Conservation (phyloP, 2,329 filamentous ascomycete genomes). For the Colletotrichum filicis region DNA sequence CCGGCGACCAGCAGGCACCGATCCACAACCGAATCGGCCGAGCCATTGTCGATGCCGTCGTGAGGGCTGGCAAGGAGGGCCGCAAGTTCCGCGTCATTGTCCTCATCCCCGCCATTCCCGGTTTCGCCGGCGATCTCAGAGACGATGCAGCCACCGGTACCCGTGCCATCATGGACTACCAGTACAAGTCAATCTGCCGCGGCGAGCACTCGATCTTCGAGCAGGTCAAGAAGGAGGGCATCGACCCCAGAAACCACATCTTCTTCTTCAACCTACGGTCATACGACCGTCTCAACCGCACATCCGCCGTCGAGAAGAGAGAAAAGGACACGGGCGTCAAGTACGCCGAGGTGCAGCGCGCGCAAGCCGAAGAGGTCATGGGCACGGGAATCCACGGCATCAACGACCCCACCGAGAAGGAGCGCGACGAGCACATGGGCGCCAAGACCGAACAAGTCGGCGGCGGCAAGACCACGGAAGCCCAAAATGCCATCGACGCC, state of each 20-base stretch:
- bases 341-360: constrained; percentile 88
- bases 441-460: constrained; percentile 45
- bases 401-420: constrained; percentile 53
- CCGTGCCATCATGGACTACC: constrained; percentile 97
- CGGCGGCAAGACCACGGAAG: constrained; percentile 40
- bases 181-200: constrained; percentile 94
- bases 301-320: constrained; percentile 75
- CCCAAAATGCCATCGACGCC: constrained; percentile 54
- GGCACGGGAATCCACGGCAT: constrained; percentile 74
- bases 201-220: constrained; percentile 92
- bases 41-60: constrained; percentile 90
- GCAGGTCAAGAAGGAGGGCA: constrained; percentile 76
- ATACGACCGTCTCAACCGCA: constrained; percentile 92
- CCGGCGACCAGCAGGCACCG: constrained; percentile 85
- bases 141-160: constrained; percentile 87
- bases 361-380: constrained; percentile 91
- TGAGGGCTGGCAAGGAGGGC: constrained; percentile 82
- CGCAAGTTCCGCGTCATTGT: constrained; percentile 93
- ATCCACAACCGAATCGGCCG: constrained; percentile 89
- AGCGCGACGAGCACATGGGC: constrained; percentile 62
- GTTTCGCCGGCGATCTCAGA: constrained; percentile 91
- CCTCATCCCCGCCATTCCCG: constrained; percentile 89
- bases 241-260: constrained; percentile 83
- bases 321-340: constrained; percentile 85
- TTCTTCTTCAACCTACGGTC: constrained; percentile 95